These are phyloP conservation scores for Aspergillus bombycis DNA, from an alignment of 2,329 filamentous ascomycete species.

Conservation along the genomic window DNA sequence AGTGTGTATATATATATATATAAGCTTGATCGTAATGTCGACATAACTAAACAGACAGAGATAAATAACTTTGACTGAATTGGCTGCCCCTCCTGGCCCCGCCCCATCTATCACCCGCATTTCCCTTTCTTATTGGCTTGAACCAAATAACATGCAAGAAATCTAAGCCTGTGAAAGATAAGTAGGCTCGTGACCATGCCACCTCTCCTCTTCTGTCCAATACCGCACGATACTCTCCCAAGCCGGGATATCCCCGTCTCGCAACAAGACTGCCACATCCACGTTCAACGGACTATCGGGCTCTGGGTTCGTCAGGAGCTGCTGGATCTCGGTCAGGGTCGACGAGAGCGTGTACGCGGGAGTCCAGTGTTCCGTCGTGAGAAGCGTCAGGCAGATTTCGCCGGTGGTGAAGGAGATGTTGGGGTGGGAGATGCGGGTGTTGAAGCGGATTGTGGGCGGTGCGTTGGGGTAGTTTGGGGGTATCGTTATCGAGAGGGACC, in stretches of 20 bases:
- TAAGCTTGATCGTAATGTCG: background rate
- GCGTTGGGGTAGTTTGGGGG: conserved; percentile 76
- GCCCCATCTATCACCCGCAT: background rate
- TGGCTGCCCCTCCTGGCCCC: too few species aligned
- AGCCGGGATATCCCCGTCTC: conserved; percentile 48
- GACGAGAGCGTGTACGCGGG: conserved; percentile 75
- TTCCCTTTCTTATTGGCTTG: too few species aligned
- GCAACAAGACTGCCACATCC: conserved; percentile 50
- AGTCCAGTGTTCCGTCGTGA: conserved; percentile 74
- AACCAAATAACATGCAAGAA: background rate
- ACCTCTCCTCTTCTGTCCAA: conserved; percentile 51
- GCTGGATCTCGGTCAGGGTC: conserved; percentile 52
- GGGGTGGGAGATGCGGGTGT: conserved; percentile 82
- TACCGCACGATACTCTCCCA: conserved; percentile 52
- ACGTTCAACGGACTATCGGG: conserved; percentile 54
- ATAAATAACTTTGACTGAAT: background rate
- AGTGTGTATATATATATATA: background rate
- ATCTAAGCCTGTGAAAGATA: background rate
- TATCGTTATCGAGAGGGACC: conserved; percentile 77
- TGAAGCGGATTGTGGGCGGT: conserved; percentile 77
- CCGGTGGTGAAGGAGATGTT: conserved; percentile 76
- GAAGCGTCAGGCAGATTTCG: conserved; percentile 90
- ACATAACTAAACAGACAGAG: background rate
- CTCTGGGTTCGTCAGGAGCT: conserved; percentile 49
- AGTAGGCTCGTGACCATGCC: conserved; percentile 24